Evolutionary conservation across 306 rosid genomes (phyloP).

Genomic region (Medicago truncatula): MtrunA17r5.0-ANR NC_053045.1:60921501-60922000

Average conservation of each 20-base stretch:
- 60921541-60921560: conserved; percentile 40
- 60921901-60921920: conserved; percentile 22
- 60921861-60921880: conserved; percentile 25
- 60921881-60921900: background rate
- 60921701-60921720: conserved; percentile 7
- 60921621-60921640: conserved; percentile 12
- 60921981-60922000: conserved; percentile 73
- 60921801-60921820: conserved; percentile 20
- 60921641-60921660: conserved; percentile 6
- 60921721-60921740: conserved; percentile 18
- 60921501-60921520: conserved; percentile 44
- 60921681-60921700: conserved; percentile 6
- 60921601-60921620: background rate
- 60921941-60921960: conserved; percentile 11
- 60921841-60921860: conserved; percentile 8
- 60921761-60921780: background rate
- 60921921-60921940: conserved; percentile 27
- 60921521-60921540: conserved; percentile 58
- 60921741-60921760: conserved; percentile 12
- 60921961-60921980: conserved; percentile 60
- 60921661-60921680: conserved; percentile 7
- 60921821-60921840: conserved; percentile 12
- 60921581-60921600: conserved; percentile 73
- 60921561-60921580: conserved; percentile 53
- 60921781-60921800: conserved; percentile 9